Base-by-base conservation (phyloP, 1,139 yeast genomes). In the Taphrina populina region DNA sequence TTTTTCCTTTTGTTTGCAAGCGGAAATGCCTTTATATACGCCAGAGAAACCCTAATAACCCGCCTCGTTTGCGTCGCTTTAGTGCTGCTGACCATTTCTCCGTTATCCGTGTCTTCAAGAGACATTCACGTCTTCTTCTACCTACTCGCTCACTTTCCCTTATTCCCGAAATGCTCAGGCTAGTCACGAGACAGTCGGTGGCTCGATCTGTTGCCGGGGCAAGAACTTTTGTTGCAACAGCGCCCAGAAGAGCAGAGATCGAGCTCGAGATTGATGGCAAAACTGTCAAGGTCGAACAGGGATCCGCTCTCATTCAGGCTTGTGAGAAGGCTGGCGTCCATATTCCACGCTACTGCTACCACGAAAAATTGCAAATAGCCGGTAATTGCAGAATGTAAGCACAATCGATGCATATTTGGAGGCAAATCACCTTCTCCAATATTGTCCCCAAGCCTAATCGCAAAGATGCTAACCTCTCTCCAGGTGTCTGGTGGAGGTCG, bases 251-350 rank as follows among this genome's bases (percentile, higher is more conserved):
- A 19, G 80, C 82, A 32, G 90, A 84, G 53, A 92, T 87, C 45
- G 80, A 79, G 61, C 79, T 87, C 58, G 84, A 88, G 40, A 75
- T 87, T 58, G 95, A 87, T 70, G 95, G 95, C 54, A 79, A 79
- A 63, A 77, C 80, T 58, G 92, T 87, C 52, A 75, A 79, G 60
- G 82, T 87, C 62, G 95, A 86, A 71, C 92, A 90, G 47, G 95
- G 95, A 4, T 79, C 95, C 39, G 84, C 95, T 17, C 82, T 87
- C 61, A 86, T 87, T 67, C 95, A 87, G 73, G 95, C 95, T 45
- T 88, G 94, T 62, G 95, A 87, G 68, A 83, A 83, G 72, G 95
- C 95, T 24, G 95, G 95, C 55, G 92, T 86, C 44, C 77, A 83
- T 55, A 83, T 87, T 54, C 95, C 95, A 45, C 80, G 95, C 65